phyloP scores from a whole-genome alignment of 2,329 filamentous ascomycete genomes.

The Sporothrix schenckii region DNA sequence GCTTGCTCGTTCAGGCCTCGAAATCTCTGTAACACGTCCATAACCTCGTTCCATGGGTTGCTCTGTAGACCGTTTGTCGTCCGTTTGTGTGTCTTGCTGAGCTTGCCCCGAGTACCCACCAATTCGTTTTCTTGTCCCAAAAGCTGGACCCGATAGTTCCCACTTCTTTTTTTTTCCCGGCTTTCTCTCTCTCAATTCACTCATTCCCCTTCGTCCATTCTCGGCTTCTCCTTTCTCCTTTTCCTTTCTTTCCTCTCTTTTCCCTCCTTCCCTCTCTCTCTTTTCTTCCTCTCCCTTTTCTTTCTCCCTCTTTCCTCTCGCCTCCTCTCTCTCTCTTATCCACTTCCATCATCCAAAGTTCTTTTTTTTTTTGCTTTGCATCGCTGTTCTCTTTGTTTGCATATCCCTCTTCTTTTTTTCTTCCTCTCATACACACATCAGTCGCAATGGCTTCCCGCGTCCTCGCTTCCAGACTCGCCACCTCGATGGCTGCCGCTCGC shows the following conservation, averaged over 20 bases:
- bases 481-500: constrained; percentile 76
- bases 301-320: constrained; percentile 29
- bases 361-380: constrained; percentile 36
- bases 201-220: constrained; percentile 38
- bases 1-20: background rate
- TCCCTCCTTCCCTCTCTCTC: constrained; percentile 20
- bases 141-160: constrained; percentile 34
- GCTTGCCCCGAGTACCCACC: constrained; percentile 30
- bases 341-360: constrained; percentile 29
- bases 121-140: constrained; percentile 7
- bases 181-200: constrained; percentile 37
- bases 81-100: constrained; percentile 19
- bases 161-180: constrained; percentile 34
- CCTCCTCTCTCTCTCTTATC: constrained; percentile 34
- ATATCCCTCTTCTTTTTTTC: constrained; percentile 42
- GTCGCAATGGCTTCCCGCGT: constrained; percentile 81
- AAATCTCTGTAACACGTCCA: constrained; percentile 18
- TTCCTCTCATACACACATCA: constrained; percentile 50
- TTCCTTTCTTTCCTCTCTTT: constrained; percentile 27
- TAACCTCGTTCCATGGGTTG: constrained; percentile 22
- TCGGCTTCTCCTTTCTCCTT: constrained; percentile 37
- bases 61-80: constrained; percentile 9
- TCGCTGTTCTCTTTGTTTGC: constrained; percentile 35
- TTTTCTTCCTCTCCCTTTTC: constrained; percentile 25
- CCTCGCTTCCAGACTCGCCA: constrained; percentile 75